Evolutionary conservation across 345 rosid genomes (phyloP).

Genomic region (Raphanus sativus): DNA sequence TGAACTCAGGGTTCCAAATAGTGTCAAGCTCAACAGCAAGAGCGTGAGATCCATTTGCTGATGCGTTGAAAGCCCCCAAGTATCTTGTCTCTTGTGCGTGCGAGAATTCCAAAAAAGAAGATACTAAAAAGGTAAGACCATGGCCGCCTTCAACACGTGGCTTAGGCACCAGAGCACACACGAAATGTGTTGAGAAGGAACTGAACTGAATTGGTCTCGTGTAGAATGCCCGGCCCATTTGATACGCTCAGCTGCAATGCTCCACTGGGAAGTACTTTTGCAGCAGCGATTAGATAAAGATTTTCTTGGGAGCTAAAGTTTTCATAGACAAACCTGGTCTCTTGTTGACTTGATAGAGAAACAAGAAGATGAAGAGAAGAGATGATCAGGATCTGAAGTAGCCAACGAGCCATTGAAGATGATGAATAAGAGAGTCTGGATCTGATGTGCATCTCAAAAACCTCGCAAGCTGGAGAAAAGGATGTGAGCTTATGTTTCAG

Average conservation of each 20-base stretch:
- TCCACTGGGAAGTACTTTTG: neutral
- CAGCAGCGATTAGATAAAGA: neutral
- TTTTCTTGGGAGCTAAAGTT: neutral
- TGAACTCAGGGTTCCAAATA: neutral
- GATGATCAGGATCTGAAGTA: neutral
- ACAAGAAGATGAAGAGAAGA: neutral
- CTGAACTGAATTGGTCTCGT: neutral
- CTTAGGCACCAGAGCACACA: neutral
- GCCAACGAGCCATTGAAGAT: neutral
- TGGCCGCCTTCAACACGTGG: neutral
- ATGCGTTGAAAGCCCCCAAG: neutral
- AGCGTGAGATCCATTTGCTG: neutral
- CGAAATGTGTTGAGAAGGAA: neutral
- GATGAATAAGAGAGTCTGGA: neutral
- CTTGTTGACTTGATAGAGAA: neutral
- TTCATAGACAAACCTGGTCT: neutral
- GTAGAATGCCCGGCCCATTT: neutral
- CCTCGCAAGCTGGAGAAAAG: neutral
- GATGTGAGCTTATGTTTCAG: neutral
- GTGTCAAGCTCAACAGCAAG: conserved; percentile 1
- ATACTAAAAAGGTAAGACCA: neutral
- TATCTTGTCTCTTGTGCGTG: neutral
- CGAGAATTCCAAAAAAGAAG: neutral
- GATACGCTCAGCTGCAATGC: neutral
- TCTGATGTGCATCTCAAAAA: neutral